Base-by-base conservation (phyloP, 2,329 filamentous ascomycete species). In the Fusarium verticillioides region DNA sequence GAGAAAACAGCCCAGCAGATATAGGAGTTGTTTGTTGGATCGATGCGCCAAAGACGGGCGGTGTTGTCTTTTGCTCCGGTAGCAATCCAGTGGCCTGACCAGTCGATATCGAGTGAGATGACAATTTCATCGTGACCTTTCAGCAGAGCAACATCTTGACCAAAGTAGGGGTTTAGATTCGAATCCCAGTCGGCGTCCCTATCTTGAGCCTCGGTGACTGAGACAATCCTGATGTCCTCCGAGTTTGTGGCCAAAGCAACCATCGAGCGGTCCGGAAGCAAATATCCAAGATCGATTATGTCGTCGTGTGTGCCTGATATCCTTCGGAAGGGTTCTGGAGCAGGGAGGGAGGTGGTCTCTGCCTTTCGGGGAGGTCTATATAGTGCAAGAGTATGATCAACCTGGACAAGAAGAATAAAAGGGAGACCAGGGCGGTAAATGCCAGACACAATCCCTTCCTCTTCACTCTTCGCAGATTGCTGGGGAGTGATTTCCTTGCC, bases 241-340 rank as follows among this genome's bases (percentile, higher is more conserved):
- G 95, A 94, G 81, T 99, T 99, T 5, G 96, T 98, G 11, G 96
- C 96, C 32, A 99, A 85, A 10, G 96, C 97, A 70, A 99, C 87
- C 58, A 97, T 84, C 6, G 94, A 96, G 64, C 90, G 90, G 77
- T 97, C 92, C 1, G 91, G 90, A 4, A 96, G 90, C 61, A 98
- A 86, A 78, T 96, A 98, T 36, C 92, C 93, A 39, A 99, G 85
- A 79, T 99, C 97, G 75, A 99, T 98, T 59, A 99, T 95, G 81
- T 99, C 96, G 80, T 99, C 97, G 81, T 98, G 95, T 11, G 96
- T 98, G 60, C 96, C 97, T 9, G 96, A 97, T 75, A 99, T 97
- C 49, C 94, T 90, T 75, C 93, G 90, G 49, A 93, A 87, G 2
- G 83, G 93, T 79, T 82, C 85, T 77, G 79, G 86, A 72, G 78